Percentiles rank a stretch among this genome's conserved stretches.
Evolutionary conservation across 345 rosid species (phyloP).

Genomic region (Psidium guajava): DNA sequence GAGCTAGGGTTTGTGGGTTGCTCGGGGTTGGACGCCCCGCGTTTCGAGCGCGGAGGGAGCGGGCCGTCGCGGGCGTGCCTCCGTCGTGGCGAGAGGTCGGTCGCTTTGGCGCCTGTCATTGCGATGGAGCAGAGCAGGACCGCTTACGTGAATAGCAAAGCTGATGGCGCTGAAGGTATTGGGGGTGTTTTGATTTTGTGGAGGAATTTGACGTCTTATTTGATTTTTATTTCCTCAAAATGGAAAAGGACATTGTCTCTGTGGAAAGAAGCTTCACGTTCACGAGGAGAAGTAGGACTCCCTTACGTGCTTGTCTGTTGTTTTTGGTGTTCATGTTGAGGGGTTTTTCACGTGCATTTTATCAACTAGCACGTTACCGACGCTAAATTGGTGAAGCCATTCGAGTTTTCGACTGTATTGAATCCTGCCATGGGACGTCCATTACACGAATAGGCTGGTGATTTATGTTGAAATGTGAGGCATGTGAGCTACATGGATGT

Average conservation of each 20-base stretch:
- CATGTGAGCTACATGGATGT: neutral
- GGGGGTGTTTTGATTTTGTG: neutral
- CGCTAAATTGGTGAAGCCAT: neutral
- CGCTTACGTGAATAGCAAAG: slow-evolving; percentile 1
- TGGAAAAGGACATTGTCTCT: neutral
- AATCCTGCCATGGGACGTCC: neutral
- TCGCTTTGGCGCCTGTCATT: slow-evolving; percentile 19
- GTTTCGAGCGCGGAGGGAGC: neutral
- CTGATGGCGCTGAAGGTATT: slow-evolving; percentile 1
- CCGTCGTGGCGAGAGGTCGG: slow-evolving; percentile 8
- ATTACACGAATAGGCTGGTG: neutral
- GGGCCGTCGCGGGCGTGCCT: neutral
- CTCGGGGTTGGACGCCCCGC: neutral
- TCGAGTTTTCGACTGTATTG: neutral
- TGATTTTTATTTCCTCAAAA: neutral
- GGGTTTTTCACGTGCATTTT: neutral
- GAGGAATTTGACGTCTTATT: neutral
- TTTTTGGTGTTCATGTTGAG: neutral
- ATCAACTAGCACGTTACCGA: neutral
- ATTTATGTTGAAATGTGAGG: neutral
- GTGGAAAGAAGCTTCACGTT: neutral
- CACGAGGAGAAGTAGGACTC: neutral
- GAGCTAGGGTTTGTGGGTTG: slow-evolving; percentile 9
- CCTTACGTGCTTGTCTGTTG: neutral
- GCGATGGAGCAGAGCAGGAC: slow-evolving; percentile 35